Conservation (phyloP, 139 green algal species). For the Penium margaritaceum region DNA sequence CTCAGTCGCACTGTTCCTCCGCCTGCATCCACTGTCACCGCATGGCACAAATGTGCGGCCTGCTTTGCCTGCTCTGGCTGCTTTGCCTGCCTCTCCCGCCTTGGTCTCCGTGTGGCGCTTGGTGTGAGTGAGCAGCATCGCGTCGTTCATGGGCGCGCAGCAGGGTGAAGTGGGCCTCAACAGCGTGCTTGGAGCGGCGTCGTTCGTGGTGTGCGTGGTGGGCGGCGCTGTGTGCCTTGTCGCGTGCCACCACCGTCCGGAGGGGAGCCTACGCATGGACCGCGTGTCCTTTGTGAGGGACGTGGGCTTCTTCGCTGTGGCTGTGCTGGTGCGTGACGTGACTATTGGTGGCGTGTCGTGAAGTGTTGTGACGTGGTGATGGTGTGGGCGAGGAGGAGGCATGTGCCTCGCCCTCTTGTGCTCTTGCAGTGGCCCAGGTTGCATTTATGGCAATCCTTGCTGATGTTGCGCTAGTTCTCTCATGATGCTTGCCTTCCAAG, state of each 20-base stretch:
- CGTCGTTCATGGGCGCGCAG: conserved; percentile 36
- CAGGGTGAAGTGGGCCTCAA: conserved; percentile 45
- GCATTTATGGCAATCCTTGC: not conserved
- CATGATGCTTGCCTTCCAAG: not conserved
- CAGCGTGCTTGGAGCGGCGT: conserved; percentile 45
- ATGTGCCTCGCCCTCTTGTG: not conserved
- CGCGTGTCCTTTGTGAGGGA: conserved; percentile 44
- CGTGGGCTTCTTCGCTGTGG: conserved; percentile 50
- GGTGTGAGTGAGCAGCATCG: too few relatives aligned
- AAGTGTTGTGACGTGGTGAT: too few relatives aligned
- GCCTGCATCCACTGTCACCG: too few relatives aligned
- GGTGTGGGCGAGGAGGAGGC: too few relatives aligned
- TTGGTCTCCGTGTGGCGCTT: too few relatives aligned
- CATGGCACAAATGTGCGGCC: too few relatives aligned
- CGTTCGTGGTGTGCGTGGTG: conserved; percentile 44
- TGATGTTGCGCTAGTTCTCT: too few relatives aligned
- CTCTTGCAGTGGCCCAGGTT: not conserved
- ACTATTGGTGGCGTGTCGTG: too few relatives aligned
- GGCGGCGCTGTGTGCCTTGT: conserved; percentile 40
- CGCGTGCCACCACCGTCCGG: not conserved
- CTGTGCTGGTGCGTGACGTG: conserved; percentile 19
- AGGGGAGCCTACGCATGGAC: not conserved
- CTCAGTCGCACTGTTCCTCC: too few relatives aligned
- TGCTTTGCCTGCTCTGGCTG: too few relatives aligned
- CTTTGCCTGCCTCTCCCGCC: too few relatives aligned